These are phyloP conservation scores for Leccinum ochraceum DNA, from an alignment of 768 basidiomycete genomes.

Conservation along the genomic window DNA sequence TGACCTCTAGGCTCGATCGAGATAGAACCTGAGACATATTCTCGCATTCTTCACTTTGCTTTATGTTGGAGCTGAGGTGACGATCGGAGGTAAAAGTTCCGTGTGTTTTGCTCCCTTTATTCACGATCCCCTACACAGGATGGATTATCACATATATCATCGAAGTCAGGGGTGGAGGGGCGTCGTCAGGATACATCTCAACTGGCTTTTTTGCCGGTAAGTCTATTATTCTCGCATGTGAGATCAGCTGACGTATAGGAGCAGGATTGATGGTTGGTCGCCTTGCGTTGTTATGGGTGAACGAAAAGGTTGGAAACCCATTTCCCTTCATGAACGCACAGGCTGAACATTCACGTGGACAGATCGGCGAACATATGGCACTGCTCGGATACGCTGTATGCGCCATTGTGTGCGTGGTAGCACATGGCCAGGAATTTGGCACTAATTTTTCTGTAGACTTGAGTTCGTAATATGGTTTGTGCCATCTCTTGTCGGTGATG, in stretches of 20 bases:
- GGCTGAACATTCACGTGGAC: background rate
- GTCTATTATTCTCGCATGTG: background rate
- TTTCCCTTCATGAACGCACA: background rate
- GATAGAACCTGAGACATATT: no score
- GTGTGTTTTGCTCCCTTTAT: background rate
- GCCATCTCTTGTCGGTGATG: slow-evolving; percentile 63
- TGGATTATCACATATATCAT: slow-evolving; percentile 68
- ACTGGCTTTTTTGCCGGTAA: slow-evolving; percentile 39
- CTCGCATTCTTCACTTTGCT: slow-evolving; percentile 45
- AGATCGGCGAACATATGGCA: slow-evolving; percentile 35
- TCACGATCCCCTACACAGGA: slow-evolving; percentile 34
- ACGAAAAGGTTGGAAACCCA: slow-evolving; percentile 22
- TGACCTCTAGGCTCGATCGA: no score
- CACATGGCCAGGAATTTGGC: background rate
- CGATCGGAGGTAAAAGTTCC: slow-evolving; percentile 41
- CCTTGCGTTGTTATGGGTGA: slow-evolving; percentile 30
- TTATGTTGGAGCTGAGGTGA: slow-evolving; percentile 56
- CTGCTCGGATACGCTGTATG: slow-evolving; percentile 32
- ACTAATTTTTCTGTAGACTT: slow-evolving; percentile 39
- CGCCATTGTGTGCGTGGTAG: slow-evolving; percentile 29
- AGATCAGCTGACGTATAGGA: background rate
- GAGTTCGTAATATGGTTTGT: slow-evolving; percentile 71
- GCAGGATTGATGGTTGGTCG: slow-evolving; percentile 33
- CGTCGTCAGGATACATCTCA: slow-evolving; percentile 48
- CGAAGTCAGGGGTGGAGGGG: slow-evolving; percentile 43